phyloP scores from a whole-genome alignment of 352 stramenopile genomes.

The Elongisporangium senticosum region DNA sequence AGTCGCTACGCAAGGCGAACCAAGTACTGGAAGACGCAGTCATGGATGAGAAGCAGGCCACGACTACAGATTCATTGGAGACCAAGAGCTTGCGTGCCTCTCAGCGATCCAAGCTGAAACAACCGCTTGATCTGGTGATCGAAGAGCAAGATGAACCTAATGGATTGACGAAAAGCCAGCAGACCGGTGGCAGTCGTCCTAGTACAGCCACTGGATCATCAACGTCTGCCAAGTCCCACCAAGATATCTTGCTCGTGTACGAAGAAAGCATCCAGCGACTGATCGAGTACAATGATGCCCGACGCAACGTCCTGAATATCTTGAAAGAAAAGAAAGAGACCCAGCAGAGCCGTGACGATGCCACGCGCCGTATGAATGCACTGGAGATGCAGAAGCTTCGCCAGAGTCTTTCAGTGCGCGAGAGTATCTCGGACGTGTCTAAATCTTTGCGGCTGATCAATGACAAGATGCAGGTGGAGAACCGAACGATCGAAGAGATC shows the following conservation, averaged over 20 bases:
- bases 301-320: constrained; percentile 52
- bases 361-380: constrained; percentile 43
- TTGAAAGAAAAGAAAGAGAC: constrained; percentile 63
- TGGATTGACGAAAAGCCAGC: constrained; percentile 4
- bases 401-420: constrained; percentile 58
- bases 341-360: constrained; percentile 51
- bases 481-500: constrained; percentile 55
- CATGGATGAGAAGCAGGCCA: constrained; percentile 24
- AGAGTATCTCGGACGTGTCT: constrained; percentile 73
- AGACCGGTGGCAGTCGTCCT: neutral
- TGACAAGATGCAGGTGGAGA: constrained; percentile 57
- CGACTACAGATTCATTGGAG: constrained; percentile 12
- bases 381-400: constrained; percentile 84
- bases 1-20: constrained; percentile 48
- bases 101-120: neutral
- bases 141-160: constrained; percentile 7
- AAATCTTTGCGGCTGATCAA: constrained; percentile 53
- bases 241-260: constrained; percentile 23
- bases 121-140: constrained; percentile 4
- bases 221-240: constrained; percentile 7
- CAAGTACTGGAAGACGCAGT: constrained; percentile 52
- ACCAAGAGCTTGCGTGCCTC: constrained; percentile 7
- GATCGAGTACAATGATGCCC: constrained; percentile 50
- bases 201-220: constrained; percentile 9
- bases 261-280: constrained; percentile 49